A percentile compares a stretch with the other conserved stretches of the same genome.
phyloP scores from a whole-genome alignment of 192 early-diverging fungal genomes.

The Entomortierella chlamydospora region DNA sequence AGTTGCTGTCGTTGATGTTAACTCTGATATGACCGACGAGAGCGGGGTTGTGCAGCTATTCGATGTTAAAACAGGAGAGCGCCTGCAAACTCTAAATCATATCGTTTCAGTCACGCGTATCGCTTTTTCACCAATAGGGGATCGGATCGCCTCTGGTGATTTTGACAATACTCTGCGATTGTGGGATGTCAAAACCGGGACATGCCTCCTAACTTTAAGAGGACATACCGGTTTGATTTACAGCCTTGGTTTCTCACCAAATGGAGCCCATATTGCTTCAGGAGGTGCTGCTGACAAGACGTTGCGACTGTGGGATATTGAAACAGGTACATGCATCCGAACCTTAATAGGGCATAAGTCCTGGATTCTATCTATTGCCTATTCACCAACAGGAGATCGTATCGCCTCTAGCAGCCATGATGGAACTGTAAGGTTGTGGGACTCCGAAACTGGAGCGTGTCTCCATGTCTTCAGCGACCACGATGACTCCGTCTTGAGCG shows the following conservation, averaged over 20 bases:
- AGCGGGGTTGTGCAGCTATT: too few relatives aligned
- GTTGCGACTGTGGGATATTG: conserved; percentile 1
- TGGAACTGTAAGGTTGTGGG: conserved; percentile 5
- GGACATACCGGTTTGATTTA: not conserved
- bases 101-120: not conserved
- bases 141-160: not conserved
- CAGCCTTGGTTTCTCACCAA: not conserved
- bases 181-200: conserved; percentile 6
- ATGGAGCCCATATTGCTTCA: not conserved
- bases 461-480: not conserved
- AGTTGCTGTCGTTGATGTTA: too few relatives aligned
- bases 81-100: not conserved
- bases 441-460: not conserved
- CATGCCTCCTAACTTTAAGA: not conserved
- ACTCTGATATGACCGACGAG: too few relatives aligned
- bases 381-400: conserved; percentile 4
- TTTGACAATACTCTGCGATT: not conserved
- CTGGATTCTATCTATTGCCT: not conserved
- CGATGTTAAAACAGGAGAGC: too few relatives aligned
- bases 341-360: not conserved
- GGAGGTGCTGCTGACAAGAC: conserved; percentile 1
- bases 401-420: not conserved
- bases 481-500: not conserved
- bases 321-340: not conserved
- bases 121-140: not conserved